Percentiles rank a stretch among this genome's conserved stretches.
These are phyloP conservation scores for Canna indica DNA, from an alignment of 176 grass and related monocot species.

Conservation along the genomic window DNA sequence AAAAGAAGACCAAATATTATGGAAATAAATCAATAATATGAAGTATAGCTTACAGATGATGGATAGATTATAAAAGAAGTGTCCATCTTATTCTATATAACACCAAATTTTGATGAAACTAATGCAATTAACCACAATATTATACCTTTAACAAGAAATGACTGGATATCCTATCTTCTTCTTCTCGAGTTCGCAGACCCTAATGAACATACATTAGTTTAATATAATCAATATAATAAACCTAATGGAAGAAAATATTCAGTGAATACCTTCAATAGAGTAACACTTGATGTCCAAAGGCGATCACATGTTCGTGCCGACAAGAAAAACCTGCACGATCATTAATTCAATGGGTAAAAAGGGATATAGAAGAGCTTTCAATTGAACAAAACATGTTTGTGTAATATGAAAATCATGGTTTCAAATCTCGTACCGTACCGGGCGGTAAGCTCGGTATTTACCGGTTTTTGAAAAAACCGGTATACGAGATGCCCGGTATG, in stretches of 20 bases:
- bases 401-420: background rate
- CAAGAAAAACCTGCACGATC: constrained; percentile 69
- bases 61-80: background rate
- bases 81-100: background rate
- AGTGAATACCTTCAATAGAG: constrained; percentile 57
- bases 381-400: background rate
- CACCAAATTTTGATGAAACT: background rate
- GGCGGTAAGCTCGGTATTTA: too few species aligned
- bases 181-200: constrained; percentile 76
- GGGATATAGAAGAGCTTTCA: background rate
- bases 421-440: background rate
- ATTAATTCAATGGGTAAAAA: background rate
- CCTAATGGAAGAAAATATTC: background rate
- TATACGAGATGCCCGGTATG: too few species aligned
- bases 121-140: constrained; percentile 6
- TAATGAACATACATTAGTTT: constrained; percentile 16
- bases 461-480: too few species aligned
- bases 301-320: constrained; percentile 59
- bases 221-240: background rate
- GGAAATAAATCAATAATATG: background rate
- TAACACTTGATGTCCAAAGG: constrained; percentile 74
- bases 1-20: background rate
- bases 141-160: constrained; percentile 75
- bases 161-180: constrained; percentile 91
- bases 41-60: background rate